Base-by-base conservation (phyloP, 805 yeast species). In the Yarrowia hollandica region DNA sequence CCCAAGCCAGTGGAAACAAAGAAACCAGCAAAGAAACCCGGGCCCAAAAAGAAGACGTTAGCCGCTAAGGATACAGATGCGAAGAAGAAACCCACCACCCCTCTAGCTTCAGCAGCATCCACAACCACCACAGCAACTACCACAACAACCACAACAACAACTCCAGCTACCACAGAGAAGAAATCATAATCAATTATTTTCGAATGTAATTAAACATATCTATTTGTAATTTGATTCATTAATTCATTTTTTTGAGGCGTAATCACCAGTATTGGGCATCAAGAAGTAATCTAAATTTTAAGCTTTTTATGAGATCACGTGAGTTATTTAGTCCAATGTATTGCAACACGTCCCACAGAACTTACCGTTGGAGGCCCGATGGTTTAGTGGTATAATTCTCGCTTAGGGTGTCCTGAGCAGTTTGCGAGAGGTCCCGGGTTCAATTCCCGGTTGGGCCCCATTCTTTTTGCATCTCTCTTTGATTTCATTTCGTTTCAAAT, bases 1-100 rank as follows among this genome's bases (percentile, higher is more conserved):
- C 63, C 77, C 52, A 71, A 74, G 37, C 78, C 80, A 12, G 35
- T 28, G 33, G 55, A 56, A 6, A 15, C 60, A n/a, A 46, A 59
- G 22, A 26, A 44, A 42, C 41, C 59, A 1, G 46, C 50, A 5
- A 58, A 52, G 55, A 48, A 57, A 11, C 54, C 62, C 3, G 61
- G 37, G 11, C 37, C 58, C 18, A 39, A 44, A 15, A 41, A 60
- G n/a, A 63, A 60, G 48, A 60, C 54, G 22, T 48, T 39, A 38
- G 58, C 60, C 5, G 61, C 59, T 4, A 50, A 37, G 23, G 46
- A 58, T 21, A 33, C 59, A 5, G 61, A 62, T 23, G 11, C 55
- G 11, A 46, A 61, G 57, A 50, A 59, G 41, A 50, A 37, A 14
- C n/a, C n/a, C n/a, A 33, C 39, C 22, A 22, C 55, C 2, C 28